phyloP scores from a whole-genome alignment of 2,329 filamentous ascomycete species.

The Trichothecium sympodiale region DNA sequence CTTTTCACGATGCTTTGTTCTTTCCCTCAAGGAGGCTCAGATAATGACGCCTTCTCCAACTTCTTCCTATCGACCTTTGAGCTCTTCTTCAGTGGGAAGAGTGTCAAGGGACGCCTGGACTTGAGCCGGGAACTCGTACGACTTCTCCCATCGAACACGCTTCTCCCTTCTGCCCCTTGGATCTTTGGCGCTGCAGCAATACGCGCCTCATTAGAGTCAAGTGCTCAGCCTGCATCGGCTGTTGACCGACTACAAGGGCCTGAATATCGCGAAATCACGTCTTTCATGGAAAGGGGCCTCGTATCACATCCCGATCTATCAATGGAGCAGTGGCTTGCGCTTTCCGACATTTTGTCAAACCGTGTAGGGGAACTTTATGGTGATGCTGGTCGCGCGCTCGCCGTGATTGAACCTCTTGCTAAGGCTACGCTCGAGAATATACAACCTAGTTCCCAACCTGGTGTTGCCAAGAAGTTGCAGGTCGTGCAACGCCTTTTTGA shows the following conservation, averaged over 20 bases:
- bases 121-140: slow-evolving; percentile 41
- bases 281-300: slow-evolving; percentile 55
- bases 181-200: slow-evolving; percentile 36
- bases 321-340: slow-evolving; percentile 33
- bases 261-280: slow-evolving; percentile 59
- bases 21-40: slow-evolving; percentile 32
- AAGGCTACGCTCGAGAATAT: slow-evolving; percentile 34
- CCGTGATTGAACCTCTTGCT: slow-evolving; percentile 61
- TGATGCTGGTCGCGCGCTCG: slow-evolving; percentile 53
- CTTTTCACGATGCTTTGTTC: slow-evolving; percentile 51
- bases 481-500: slow-evolving; percentile 27
- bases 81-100: slow-evolving; percentile 46
- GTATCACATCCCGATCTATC: slow-evolving; percentile 35
- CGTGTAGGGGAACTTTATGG: slow-evolving; percentile 53
- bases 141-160: slow-evolving; percentile 30
- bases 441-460: slow-evolving; percentile 6
- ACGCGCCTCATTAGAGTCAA: slow-evolving; percentile 22
- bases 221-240: slow-evolving; percentile 8
- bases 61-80: slow-evolving; percentile 41
- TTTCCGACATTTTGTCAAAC: slow-evolving; percentile 46
- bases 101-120: slow-evolving; percentile 29
- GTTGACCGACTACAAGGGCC: slow-evolving; percentile 43
- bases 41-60: slow-evolving; percentile 32
- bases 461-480: slow-evolving; percentile 18
- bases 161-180: slow-evolving; percentile 40